Base-by-base conservation (phyloP, 2,329 filamentous ascomycete genomes). In the Escovopsis sp. region DNA sequence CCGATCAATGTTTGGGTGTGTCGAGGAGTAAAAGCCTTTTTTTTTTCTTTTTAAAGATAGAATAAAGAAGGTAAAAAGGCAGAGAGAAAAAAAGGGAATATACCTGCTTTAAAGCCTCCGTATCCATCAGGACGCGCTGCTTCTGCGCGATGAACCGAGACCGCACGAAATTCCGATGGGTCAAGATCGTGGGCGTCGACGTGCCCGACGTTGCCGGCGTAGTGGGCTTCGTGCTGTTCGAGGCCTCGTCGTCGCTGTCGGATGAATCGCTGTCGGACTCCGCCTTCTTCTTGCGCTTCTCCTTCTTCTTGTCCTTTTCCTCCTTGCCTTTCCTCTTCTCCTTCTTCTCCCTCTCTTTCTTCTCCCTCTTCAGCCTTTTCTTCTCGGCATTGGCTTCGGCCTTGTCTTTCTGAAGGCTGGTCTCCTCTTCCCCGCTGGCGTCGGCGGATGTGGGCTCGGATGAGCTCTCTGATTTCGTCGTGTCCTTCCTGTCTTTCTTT, bases 61-160 rank as follows among this genome's bases (percentile, higher is more conserved):
- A n/a, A n/a, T n/a, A n/a, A n/a, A n/a, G n/a, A n/a, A n/a, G n/a
- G n/a, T n/a, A n/a, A n/a, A n/a, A n/a, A n/a, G 11, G 26, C 6
- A 23, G 6, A 23, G 21, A 23, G 5, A 8, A 7, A 19, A 16
- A 11, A 15, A 13, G 27, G 12, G n/a, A 29, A 36, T 21, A 23
- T 61, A 87, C 82, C 75, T 94, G 86, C 54, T 87, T 88, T 50
- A 96, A 59, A 12, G 86, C 83, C 50, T 79, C 76, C 33, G 77
- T 70, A 55, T 94, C 82, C 62, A 85, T 70, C 39, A 86, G 71
- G 3, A 87, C 86, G 62, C 79, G 73, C 48, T 76, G 77, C 65
- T 96, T 96, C 48, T 90, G 83, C 38, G 79, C 79, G 49, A 96
- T 94, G 56, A 87, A 84, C 40, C 84, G 70, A 45, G 82, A 76